Evolutionary conservation across 352 stramenopile genomes (phyloP), one percentile per base, ranked within the genome.

Genomic region (Globisporangium radiosum): DNA sequence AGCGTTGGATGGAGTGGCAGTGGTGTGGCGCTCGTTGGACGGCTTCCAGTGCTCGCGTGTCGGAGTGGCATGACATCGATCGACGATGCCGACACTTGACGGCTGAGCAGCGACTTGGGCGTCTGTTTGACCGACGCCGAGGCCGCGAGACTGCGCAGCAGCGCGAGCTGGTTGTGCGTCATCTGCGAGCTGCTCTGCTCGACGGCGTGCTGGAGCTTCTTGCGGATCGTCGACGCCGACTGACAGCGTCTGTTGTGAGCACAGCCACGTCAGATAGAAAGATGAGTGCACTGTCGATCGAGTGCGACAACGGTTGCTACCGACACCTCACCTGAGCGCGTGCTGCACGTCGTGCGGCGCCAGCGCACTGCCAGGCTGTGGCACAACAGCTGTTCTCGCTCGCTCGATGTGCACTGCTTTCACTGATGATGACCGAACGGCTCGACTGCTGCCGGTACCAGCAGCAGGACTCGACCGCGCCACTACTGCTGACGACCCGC

Each of bases 141-240:
- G 2, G 52, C 59, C 8, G 65, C 66, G 14, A 83, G 60, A n/a
- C n/a, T n/a, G n/a, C n/a, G n/a, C n/a, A n/a, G n/a, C n/a, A n/a
- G n/a, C n/a, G n/a, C n/a, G 14, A 83, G 60, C 53, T 87, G 73
- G 36, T 73, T 65, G 15, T 64, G 64, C 49, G 44, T 77, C 55
- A 37, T 72, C 51, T 37, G 66, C 50, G 55, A 75, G 47, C 54
- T 67, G 40, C 78, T 74, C 45, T 81, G 73, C 42, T 88, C 77
- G 25, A 87, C 71, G 1, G 77, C 79, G 42, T 72, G 56, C 4
- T 80, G 70, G 44, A 91, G 72, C n/a, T 85, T 84, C 55, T 85
- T 86, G 15, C 81, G 73, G 10, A 91, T 70, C 40, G 68, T 71
- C 10, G 81, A 89, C 3, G 81, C 81, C 0, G 81, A 91, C 45